Conservation (phyloP, 768 basidiomycete genomes). For the Cubamyces lactineus region DNA sequence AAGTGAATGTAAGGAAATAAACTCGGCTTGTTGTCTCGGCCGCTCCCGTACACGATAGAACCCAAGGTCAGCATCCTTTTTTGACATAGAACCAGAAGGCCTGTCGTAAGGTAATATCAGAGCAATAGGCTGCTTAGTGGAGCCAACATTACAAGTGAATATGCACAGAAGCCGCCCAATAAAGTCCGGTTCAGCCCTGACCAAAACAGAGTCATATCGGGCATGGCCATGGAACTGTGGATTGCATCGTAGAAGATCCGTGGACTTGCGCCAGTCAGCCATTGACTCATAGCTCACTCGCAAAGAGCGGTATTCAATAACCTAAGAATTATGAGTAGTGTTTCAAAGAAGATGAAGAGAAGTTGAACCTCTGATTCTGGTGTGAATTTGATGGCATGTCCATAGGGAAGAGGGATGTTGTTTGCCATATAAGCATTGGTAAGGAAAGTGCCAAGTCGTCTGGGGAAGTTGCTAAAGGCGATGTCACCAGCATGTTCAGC, state of each 20-base stretch:
- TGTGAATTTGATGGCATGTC: background rate
- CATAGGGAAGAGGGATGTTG: background rate
- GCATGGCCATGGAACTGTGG: background rate
- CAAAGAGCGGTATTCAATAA: background rate
- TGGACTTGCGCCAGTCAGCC: background rate
- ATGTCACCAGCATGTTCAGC: background rate
- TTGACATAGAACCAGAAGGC: background rate
- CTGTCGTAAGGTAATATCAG: background rate
- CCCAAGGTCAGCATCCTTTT: background rate
- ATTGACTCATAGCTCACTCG: slow-evolving; percentile 11
- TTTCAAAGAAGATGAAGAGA: background rate
- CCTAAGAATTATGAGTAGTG: background rate
- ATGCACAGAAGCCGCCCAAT: background rate
- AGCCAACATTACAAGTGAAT: background rate
- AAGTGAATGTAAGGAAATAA: background rate
- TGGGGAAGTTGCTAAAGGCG: background rate
- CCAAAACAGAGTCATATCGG: background rate
- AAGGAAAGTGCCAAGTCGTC: background rate
- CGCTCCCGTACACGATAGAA: background rate
- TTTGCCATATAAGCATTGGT: background rate
- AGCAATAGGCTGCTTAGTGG: background rate
- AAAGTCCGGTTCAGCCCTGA: background rate
- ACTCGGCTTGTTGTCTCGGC: background rate
- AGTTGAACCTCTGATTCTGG: background rate
- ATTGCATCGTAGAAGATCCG: slow-evolving; percentile 8